Conservation (phyloP, 2,329 filamentous ascomycete species). For the Hypoxylon rubiginosum region DNA sequence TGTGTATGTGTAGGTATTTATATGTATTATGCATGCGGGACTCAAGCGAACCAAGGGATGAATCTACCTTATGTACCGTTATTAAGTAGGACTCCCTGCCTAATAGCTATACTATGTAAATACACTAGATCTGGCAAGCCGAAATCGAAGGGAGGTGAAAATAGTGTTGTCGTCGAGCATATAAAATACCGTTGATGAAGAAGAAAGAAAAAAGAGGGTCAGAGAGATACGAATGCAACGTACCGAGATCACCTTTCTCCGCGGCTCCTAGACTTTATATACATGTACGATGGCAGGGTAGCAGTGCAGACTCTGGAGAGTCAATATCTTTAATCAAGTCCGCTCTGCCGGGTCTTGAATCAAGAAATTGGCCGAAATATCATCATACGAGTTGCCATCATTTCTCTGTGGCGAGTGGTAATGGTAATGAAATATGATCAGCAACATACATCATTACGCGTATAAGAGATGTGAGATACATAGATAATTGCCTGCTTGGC, state of each 20-base stretch:
- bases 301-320: slow-evolving; percentile 5
- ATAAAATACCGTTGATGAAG: not conserved
- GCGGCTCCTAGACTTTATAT: slow-evolving; percentile 35
- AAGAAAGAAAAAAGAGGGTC: slow-evolving; percentile 12
- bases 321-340: slow-evolving; percentile 7
- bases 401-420: slow-evolving; percentile 17
- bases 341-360: slow-evolving; percentile 8
- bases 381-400: slow-evolving; percentile 32
- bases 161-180: not conserved
- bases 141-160: slow-evolving; percentile 3
- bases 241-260: slow-evolving; percentile 31
- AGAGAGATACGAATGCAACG: slow-evolving; percentile 35
- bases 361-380: slow-evolving; percentile 7
- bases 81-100: slow-evolving; percentile 33
- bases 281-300: slow-evolving; percentile 14
- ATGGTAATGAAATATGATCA: slow-evolving; percentile 20
- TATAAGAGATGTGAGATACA: not conserved
- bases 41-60: slow-evolving; percentile 36
- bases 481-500: not conserved
- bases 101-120: slow-evolving; percentile 1
- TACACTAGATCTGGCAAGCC: slow-evolving; percentile 29
- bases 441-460: not conserved
- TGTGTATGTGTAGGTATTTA: slow-evolving; percentile 15
- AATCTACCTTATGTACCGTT: slow-evolving; percentile 18
- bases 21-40: slow-evolving; percentile 34